Conservation (phyloP, 305 asterid genomes). For the Rubia occidens region DNA sequence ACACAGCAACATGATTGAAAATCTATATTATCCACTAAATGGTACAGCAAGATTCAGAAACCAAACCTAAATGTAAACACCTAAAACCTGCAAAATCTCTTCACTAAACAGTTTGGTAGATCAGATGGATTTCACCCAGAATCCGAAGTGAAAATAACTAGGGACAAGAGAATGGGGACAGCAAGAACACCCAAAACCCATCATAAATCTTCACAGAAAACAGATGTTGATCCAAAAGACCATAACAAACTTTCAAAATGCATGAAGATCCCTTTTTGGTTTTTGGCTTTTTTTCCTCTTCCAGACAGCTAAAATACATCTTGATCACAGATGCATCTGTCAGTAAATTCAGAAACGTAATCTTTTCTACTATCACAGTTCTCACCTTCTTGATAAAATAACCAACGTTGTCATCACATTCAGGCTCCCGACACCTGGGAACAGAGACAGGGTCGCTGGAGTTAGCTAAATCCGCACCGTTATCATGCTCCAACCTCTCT, state of each 20-base stretch:
- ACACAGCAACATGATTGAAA: neutral
- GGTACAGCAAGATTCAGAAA: neutral
- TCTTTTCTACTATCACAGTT: neutral
- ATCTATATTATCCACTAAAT: neutral
- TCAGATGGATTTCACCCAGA: neutral
- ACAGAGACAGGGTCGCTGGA: slow-evolving; percentile 17
- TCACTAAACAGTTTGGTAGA: neutral
- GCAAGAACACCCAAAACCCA: neutral
- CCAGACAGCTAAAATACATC: neutral
- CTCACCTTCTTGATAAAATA: slow-evolving; percentile 61
- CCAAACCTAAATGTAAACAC: neutral
- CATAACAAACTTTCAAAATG: neutral
- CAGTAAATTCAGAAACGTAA: neutral
- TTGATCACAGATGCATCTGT: neutral
- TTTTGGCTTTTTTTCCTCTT: neutral
- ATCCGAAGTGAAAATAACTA: neutral
- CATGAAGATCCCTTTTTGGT: neutral
- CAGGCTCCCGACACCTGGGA: slow-evolving; percentile 31
- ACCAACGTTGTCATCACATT: slow-evolving; percentile 41
- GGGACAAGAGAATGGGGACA: neutral
- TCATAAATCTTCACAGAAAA: neutral
- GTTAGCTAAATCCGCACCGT: slow-evolving; percentile 23
- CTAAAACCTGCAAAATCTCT: neutral
- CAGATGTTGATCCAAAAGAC: neutral
- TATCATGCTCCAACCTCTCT: slow-evolving; percentile 22